Evolutionary conservation across 306 rosid genomes (phyloP), one percentile per base, ranked within the genome.

Genomic region (Rosa multiflora): DNA sequence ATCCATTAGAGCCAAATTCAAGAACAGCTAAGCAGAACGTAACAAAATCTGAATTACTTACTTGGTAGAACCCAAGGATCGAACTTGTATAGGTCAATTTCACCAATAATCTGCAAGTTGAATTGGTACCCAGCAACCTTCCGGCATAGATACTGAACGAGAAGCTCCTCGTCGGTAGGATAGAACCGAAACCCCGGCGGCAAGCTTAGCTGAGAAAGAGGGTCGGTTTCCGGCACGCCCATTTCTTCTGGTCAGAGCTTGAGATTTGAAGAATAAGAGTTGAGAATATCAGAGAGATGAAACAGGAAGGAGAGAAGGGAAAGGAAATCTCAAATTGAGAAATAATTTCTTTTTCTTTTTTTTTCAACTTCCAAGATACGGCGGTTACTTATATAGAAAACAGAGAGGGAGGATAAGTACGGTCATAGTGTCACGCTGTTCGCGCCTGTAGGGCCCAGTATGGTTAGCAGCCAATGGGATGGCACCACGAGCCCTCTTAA

Each of bases 41-140:
- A 29, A 51, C 8, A 1, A 21, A 32, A n/a, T 21, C 1, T 12
- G 35, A 67, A 1, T 0, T 18, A 42, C 82, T 85, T 87, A 94
- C 98, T 90, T 46, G 98, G 98, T 9, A 94, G 84, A 56, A 86
- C 83, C 98, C 98, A 94, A 0, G 98, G 97, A 46, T 94, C 97
- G 56, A 94, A 94, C 79, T 94, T 94, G 87, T 94, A 94, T 58
- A 94, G 82, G 70, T 94, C 97, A n/a, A 94, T 72, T 43, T 94
- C 98, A 8, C 84, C 97, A 43, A 94, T 94, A 44, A 94, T 87
- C 47, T 88, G 91, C n/a, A 92, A 84, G 80, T 77, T 83, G 66
- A 94, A 94, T 76, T 92, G 94, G 10, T 92, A 88, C 2, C 98
- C 98, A 8, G 98, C 98, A 20, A 94, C 98, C 81, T 94, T 92